Percentiles rank a stretch among this genome's conserved stretches.
These are phyloP conservation scores for Saturnispora silvae DNA, from an alignment of 805 yeast genomes.

Conservation along the genomic window DNA sequence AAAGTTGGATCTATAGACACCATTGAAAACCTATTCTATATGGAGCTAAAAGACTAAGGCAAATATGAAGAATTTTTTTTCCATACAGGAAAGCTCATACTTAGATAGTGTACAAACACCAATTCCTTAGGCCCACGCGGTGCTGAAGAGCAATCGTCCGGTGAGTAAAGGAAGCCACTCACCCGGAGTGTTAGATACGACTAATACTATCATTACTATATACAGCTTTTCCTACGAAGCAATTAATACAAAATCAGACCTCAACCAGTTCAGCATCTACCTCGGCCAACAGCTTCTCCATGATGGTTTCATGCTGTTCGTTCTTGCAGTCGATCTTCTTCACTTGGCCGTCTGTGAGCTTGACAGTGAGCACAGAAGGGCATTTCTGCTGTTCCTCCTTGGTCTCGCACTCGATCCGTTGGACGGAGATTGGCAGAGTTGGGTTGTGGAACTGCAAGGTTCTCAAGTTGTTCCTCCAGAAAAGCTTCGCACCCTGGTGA, in stretches of 20 bases:
- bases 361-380: slow-evolving; percentile 37
- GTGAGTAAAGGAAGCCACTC: too few relatives aligned
- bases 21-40: slow-evolving; percentile 1
- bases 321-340: slow-evolving; percentile 43
- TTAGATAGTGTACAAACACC: too few relatives aligned
- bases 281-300: slow-evolving; percentile 40
- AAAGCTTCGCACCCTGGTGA: slow-evolving; percentile 58
- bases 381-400: slow-evolving; percentile 33
- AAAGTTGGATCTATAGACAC: slow-evolving; percentile 9
- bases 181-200: too few relatives aligned
- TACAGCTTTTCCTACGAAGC: too few relatives aligned
- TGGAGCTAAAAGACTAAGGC: background rate
- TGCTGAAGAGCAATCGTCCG: too few relatives aligned
- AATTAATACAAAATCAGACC: too few relatives aligned
- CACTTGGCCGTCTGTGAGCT: slow-evolving; percentile 29
- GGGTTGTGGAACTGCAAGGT: slow-evolving; percentile 79
- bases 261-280: slow-evolving; percentile 44
- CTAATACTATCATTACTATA: too few relatives aligned
- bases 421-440: slow-evolving; percentile 47
- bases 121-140: too few relatives aligned
- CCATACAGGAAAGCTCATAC: too few relatives aligned
- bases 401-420: slow-evolving; percentile 36
- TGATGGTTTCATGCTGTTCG: slow-evolving; percentile 40
- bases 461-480: slow-evolving; percentile 69
- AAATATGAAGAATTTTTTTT: background rate